A percentile compares a stretch with the other conserved stretches of the same genome.
These are phyloP conservation scores for Rhododendron griersonianum DNA, from an alignment of 148 eudicot genomes.

Conservation along the genomic window DNA sequence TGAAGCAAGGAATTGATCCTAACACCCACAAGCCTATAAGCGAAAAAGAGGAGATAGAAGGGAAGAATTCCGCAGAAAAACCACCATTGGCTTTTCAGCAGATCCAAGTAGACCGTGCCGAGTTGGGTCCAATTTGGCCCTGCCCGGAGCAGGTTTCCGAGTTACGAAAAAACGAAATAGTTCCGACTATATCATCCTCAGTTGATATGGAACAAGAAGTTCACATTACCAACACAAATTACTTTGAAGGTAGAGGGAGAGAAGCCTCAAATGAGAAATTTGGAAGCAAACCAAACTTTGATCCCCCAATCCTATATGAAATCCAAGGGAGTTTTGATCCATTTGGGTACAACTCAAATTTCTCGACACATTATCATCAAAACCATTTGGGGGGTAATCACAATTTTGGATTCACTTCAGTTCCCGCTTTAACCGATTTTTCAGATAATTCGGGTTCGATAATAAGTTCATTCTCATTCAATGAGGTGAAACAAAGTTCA, in stretches of 20 bases:
- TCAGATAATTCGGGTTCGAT: conserved; percentile 28
- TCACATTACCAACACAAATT: conserved; percentile 7
- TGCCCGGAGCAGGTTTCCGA: neutral
- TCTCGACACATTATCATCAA: conserved; percentile 23
- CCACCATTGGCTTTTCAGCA: conserved; percentile 11
- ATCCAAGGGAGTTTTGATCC: conserved; percentile 28
- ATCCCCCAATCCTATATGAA: conserved; percentile 29
- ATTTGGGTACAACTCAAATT: conserved; percentile 13
- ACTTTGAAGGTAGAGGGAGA: conserved; percentile 3
- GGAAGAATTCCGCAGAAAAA: conserved; percentile 11
- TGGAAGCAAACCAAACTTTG: conserved; percentile 24
- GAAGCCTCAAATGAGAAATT: conserved; percentile 14
- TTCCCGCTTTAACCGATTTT: conserved; percentile 26
- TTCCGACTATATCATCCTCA: neutral
- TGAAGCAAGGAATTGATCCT: conserved; percentile 80
- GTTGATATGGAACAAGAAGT: conserved; percentile 25
- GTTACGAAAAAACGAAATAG: neutral
- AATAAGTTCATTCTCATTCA: conserved; percentile 33
- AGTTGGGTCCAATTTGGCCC: neutral
- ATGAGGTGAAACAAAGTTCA: conserved; percentile 48
- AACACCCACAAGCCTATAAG: conserved; percentile 59
- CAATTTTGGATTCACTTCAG: conserved; percentile 30
- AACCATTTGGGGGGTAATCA: conserved; percentile 7
- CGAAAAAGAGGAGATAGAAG: conserved; percentile 22
- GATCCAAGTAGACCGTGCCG: neutral